Evolutionary conservation across 306 rosid genomes (phyloP).

Genomic region (Styphnolobium japonicum): DNA sequence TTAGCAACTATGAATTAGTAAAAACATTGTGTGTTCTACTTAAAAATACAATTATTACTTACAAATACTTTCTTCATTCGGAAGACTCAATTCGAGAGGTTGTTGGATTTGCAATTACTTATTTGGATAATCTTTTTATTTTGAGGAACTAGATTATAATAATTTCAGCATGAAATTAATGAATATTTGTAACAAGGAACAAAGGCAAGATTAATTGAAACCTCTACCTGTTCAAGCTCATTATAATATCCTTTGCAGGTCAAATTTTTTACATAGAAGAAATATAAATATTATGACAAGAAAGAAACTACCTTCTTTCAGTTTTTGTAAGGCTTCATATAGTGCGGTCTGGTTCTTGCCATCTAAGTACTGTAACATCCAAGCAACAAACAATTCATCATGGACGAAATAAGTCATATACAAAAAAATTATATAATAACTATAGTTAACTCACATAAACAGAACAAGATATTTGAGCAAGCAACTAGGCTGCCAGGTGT

Average conservation of each 20-base stretch:
- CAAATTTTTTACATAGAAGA: neutral
- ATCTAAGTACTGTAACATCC: constrained; percentile 48
- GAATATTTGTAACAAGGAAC: no score
- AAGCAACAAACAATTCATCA: constrained; percentile 27
- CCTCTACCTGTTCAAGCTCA: no score
- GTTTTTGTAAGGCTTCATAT: constrained; percentile 56
- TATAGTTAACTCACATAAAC: constrained; percentile 4
- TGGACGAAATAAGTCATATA: neutral
- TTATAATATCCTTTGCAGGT: neutral
- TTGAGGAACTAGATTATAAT: neutral
- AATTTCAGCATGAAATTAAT: neutral
- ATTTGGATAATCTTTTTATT: neutral
- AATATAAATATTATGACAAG: neutral
- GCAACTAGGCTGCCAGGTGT: neutral
- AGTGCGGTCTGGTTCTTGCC: constrained; percentile 39
- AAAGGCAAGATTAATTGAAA: no score
- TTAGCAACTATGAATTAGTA: neutral
- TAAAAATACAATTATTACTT: neutral
- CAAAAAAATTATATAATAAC: neutral
- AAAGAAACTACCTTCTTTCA: constrained; percentile 69
- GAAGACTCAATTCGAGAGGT: neutral
- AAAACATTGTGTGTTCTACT: neutral
- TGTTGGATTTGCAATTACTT: neutral
- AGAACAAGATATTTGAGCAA: constrained; percentile 10
- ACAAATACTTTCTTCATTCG: neutral